Evolutionary conservation across 2,329 filamentous ascomycete genomes (phyloP).

Genomic region (Erysiphe pulchra): DNA sequence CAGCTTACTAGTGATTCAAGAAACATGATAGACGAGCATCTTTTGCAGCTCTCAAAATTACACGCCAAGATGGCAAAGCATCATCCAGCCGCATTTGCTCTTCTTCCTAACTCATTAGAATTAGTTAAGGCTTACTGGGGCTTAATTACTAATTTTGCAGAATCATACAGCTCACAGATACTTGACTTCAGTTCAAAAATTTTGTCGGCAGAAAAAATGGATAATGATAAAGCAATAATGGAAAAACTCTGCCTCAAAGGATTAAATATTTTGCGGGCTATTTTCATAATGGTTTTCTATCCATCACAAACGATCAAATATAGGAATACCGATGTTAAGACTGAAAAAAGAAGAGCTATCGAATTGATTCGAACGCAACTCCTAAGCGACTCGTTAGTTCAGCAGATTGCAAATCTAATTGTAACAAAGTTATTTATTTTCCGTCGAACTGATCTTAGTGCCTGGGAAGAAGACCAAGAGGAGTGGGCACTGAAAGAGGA

Average conservation of each 20-base stretch:
- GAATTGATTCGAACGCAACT: slow-evolving; percentile 45
- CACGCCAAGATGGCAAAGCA: slow-evolving; percentile 63
- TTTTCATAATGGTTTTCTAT: slow-evolving; percentile 62
- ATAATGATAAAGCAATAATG: slow-evolving; percentile 32
- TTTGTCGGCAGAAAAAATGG: slow-evolving; percentile 20
- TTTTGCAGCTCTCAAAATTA: slow-evolving; percentile 75
- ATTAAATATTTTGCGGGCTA: slow-evolving; percentile 56
- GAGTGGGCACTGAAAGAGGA: slow-evolving; percentile 88
- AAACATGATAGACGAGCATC: slow-evolving; percentile 52
- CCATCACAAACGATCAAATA: slow-evolving; percentile 67
- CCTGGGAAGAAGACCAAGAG: slow-evolving; percentile 86
- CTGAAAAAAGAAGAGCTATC: slow-evolving; percentile 47
- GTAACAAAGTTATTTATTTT: slow-evolving; percentile 80
- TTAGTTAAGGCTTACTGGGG: slow-evolving; percentile 71
- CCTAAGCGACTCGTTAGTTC: slow-evolving; percentile 49
- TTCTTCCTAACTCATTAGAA: slow-evolving; percentile 53
- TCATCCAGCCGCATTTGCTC: slow-evolving; percentile 61
- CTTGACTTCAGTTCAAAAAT: slow-evolving; percentile 17
- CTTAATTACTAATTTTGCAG: slow-evolving; percentile 49
- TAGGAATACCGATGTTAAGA: slow-evolving; percentile 44
- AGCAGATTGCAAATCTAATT: slow-evolving; percentile 59
- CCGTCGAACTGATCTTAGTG: slow-evolving; percentile 56
- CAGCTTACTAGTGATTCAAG: slow-evolving; percentile 25
- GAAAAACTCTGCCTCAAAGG: slow-evolving; percentile 69
- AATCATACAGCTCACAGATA: slow-evolving; percentile 32